These are phyloP conservation scores for Fraxinus floribunda DNA, from an alignment of 305 asterid species.

Conservation along the genomic window DNA sequence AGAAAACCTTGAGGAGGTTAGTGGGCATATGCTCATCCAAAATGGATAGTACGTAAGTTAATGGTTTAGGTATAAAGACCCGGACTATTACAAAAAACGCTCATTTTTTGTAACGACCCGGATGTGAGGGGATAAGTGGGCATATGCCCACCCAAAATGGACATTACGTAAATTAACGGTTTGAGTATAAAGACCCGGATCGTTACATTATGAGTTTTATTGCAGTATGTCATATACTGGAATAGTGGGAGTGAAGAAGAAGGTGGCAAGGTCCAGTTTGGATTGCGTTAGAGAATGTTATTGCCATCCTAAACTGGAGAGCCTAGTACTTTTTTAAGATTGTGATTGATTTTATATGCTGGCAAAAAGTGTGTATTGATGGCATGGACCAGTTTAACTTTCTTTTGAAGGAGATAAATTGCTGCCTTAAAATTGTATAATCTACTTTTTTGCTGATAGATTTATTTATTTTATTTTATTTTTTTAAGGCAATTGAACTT, in stretches of 20 bases:
- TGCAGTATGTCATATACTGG: not conserved
- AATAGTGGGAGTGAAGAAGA: not conserved
- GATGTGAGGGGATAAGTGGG: not conserved
- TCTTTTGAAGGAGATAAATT: not conserved
- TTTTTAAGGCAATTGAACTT: slow-evolving; percentile 66
- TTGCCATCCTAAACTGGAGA: not conserved
- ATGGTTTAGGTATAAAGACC: no score
- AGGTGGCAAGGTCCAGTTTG: not conserved
- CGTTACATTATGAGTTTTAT: not conserved
- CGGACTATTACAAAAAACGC: not conserved
- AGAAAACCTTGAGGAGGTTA: not conserved
- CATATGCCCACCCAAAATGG: not conserved
- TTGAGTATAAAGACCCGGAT: not conserved
- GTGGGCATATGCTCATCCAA: not conserved
- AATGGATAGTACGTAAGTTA: not conserved
- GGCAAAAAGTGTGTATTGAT: not conserved
- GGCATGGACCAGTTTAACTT: not conserved
- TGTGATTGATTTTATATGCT: not conserved
- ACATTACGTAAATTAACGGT: no score
- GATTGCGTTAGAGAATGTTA: not conserved
- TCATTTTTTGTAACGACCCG: not conserved
- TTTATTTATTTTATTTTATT: slow-evolving; percentile 26
- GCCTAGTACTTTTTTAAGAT: not conserved
- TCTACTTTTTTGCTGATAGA: slow-evolving; percentile 15
- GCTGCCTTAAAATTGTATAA: slow-evolving; percentile 6